Evolutionary conservation across 805 yeast genomes (phyloP), one percentile per base, ranked within the genome.

Genomic region (Schizosaccharomyces japonicus): DNA sequence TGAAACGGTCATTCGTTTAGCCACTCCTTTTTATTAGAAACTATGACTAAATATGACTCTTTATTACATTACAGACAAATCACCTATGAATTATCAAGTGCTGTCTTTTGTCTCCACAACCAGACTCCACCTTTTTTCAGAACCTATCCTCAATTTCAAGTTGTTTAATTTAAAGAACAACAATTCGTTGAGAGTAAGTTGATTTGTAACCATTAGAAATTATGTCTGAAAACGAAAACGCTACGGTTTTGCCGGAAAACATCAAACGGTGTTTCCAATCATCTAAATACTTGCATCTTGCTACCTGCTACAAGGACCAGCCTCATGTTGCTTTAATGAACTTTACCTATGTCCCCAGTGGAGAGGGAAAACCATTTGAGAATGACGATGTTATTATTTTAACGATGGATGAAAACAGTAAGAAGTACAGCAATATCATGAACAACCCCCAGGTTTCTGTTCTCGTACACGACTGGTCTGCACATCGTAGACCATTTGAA

Each of bases 281-380:
- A 5, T 36, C 42, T 4, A 36, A 36, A 11, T 36, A 36, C 10
- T 19, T 36, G 17, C 42, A 2, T 87, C 96, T 1, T 72, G 83
- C 50, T 65, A 67, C 47, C 13, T 36, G 42, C 42, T 36, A 8
- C 23, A 70, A 80, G 40, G 68, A 78, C 54, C 61, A 73, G 42
- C 96, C 96, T 4, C 90, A 85, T 51, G 94, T 84, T 2, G 73
- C 90, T 17, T 67, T 87, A 52, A 87, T 87, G 96, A 87, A 82
- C 62, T 87, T 81, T 61, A 76, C 85, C 3, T 81, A 75, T 58
- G 61, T 78, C 2, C 57, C 58, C 39, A 49, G 59, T 13, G 57
- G 60, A 33, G 55, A 59, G 17, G 55, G 56, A 19, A 39, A 33
- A 25, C 66, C 64, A 49, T 61, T 62, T 44, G 62, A 60, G 23